phyloP scores from a whole-genome alignment of 2,329 filamentous ascomycete genomes.

The Epichloe baconii region DNA sequence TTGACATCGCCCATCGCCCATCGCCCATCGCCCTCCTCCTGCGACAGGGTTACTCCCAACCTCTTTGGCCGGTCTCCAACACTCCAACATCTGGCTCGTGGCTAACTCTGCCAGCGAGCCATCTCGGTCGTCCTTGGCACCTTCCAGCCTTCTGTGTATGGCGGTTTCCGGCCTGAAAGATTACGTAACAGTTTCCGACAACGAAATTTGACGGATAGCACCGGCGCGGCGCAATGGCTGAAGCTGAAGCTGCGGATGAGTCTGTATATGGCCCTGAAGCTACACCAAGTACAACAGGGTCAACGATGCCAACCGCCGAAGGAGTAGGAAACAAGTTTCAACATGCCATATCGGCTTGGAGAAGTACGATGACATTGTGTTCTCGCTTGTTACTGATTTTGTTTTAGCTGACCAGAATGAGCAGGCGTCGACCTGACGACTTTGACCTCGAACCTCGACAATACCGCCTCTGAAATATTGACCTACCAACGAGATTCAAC shows the following conservation, averaged over 20 bases:
- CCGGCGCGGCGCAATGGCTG: conserved; percentile 16
- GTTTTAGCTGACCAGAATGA: neutral
- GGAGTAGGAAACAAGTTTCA: conserved; percentile 81
- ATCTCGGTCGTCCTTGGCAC: neutral
- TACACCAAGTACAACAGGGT: conserved; percentile 12
- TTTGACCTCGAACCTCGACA: conserved; percentile 75
- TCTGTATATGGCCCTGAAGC: conserved; percentile 17
- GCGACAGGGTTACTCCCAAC: neutral
- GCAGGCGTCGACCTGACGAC: conserved; percentile 76
- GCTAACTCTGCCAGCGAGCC: neutral
- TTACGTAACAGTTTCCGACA: neutral
- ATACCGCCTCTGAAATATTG: conserved; percentile 89
- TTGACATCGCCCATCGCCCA: neutral
- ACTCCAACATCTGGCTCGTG: neutral
- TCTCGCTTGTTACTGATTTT: neutral
- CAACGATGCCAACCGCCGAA: conserved; percentile 25
- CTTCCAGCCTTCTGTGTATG: neutral
- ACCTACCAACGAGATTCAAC: conserved; percentile 89
- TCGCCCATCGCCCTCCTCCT: neutral
- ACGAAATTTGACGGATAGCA: neutral
- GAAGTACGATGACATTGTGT: conserved; percentile 45
- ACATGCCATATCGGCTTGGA: conserved; percentile 88
- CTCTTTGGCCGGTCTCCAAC: neutral
- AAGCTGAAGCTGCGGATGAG: conserved; percentile 19
- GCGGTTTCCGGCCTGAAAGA: neutral